Base-by-base conservation (phyloP, 495 filamentous ascomycete genomes). In the Immersiella caudata region DNA sequence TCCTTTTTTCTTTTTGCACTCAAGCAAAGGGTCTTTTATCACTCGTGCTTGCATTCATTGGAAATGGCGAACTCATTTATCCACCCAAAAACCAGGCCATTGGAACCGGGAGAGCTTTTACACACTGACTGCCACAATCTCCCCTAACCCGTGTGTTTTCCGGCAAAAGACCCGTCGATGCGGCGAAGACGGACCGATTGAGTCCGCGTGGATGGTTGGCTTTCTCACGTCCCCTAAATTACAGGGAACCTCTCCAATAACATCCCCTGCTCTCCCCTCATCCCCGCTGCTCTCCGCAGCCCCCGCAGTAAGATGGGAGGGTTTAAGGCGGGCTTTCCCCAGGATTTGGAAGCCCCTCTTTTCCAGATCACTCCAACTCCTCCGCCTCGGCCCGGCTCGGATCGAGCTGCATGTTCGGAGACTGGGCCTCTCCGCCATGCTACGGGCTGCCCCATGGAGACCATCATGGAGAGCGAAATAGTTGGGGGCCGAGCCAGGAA, bases 301-400 rank as follows among this genome's bases (percentile, higher is more conserved):
- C 68, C 68, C 65, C 65, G 60, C 68, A 67, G 36, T 57, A n/a
- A 25, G 64, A 3, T 21, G 33, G 1, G 56, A 58, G 58, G 35
- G 52, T 63, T 64, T 40, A 54, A 59, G 52, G 62, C 11, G 11
- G 27, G 20, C 6, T 16, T 29, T 35, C 66, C 66, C 61, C 24
- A 55, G 66, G 35, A 27, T 29, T n/a, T 36, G 20, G 40, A 14
- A n/a, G 21, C 61, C 66, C 54, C 60, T 60, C 66, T 68, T 58
- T 67, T 25, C 46, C 56, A n/a, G n/a, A n/a, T 58, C 56, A 25
- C 21, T 57, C 7, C 3, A 26, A 57, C 16, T 18, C 40, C 40
- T 46, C 16, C 56, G 33, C 65, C 22, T 72, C 68, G 65, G 70
- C 35, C 70, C 70, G 72, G 60, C 58, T 68, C 72, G 67, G 72